Percentiles rank a stretch among this genome's conserved stretches.
Evolutionary conservation across 177 flowering plant genomes (phyloP).

Genomic region (Vitis hybrid): DNA sequence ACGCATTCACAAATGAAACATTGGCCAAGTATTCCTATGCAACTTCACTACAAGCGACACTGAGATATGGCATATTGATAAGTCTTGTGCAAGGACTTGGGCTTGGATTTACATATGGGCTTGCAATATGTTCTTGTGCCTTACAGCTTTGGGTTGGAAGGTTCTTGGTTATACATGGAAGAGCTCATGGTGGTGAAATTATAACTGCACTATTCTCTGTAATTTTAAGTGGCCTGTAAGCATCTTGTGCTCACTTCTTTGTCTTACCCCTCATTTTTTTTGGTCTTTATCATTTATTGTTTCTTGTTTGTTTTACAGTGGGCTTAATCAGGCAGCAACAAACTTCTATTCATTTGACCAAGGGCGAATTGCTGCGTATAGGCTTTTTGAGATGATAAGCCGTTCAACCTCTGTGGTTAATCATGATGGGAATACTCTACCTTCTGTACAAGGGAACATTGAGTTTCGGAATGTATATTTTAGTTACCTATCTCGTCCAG

Average conservation of each 20-base stretch:
- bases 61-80: constrained; percentile 93
- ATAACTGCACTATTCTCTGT: constrained; percentile 73
- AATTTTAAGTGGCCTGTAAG: constrained; percentile 98
- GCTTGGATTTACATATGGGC: constrained; percentile 98
- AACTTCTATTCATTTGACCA: constrained; percentile 98
- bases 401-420: constrained; percentile 79
- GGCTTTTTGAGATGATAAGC: constrained; percentile 98
- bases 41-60: constrained; percentile 93
- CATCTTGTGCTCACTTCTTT: constrained; percentile 4
- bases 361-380: constrained; percentile 98
- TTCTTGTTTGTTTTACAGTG: constrained; percentile 40
- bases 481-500: constrained; percentile 93
- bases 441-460: constrained; percentile 86
- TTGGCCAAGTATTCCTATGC: constrained; percentile 98
- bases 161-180: constrained; percentile 57
- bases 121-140: constrained; percentile 98
- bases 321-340: constrained; percentile 97
- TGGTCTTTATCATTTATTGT: not conserved
- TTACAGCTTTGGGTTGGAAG: constrained; percentile 98
- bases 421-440: constrained; percentile 69
- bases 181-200: constrained; percentile 91
- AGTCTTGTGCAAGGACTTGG: constrained; percentile 99
- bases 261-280: not conserved
- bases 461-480: constrained; percentile 97
- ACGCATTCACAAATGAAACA: constrained; percentile 95